These are phyloP conservation scores for Auxenochlorella pyrenoidosa DNA, from an alignment of 139 green algal genomes.

Conservation along the genomic window DNA sequence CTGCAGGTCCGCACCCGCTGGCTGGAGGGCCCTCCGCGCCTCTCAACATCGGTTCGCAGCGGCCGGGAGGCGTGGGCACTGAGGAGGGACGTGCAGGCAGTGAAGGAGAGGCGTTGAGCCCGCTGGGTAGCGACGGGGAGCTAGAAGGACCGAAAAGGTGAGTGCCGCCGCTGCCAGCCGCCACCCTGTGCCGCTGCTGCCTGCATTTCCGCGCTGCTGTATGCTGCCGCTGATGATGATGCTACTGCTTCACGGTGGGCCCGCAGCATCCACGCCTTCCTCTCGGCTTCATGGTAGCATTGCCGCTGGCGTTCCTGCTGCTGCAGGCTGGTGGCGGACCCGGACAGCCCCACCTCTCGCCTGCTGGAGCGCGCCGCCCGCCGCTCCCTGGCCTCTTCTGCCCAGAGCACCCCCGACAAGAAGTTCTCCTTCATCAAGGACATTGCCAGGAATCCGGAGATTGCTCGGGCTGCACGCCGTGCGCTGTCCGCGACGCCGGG, in stretches of 20 bases:
- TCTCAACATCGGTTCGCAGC: neutral
- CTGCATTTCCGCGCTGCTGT: neutral
- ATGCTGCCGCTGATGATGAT: neutral
- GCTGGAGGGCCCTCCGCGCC: neutral
- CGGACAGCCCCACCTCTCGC: conserved; percentile 40
- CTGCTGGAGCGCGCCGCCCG: conserved; percentile 35
- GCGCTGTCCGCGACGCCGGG: conserved; percentile 41
- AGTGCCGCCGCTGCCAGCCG: neutral
- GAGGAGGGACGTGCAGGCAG: neutral
- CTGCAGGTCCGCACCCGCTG: neutral
- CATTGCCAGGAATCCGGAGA: conserved; percentile 53
- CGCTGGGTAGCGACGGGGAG: neutral
- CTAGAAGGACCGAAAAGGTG: neutral
- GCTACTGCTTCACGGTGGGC: neutral
- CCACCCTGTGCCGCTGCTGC: neutral
- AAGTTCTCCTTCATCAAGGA: conserved; percentile 52
- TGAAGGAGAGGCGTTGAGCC: neutral
- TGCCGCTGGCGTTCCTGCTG: neutral
- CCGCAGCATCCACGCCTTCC: no score
- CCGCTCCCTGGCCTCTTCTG: conserved; percentile 14
- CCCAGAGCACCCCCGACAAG: neutral
- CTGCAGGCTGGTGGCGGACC: conserved; percentile 32
- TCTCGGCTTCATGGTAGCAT: no score
- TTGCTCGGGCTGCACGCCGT: conserved; percentile 45
- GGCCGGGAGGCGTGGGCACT: neutral